Conservation (phyloP, 2,329 filamentous ascomycete species). For the Fusarium xyrophilum region DNA sequence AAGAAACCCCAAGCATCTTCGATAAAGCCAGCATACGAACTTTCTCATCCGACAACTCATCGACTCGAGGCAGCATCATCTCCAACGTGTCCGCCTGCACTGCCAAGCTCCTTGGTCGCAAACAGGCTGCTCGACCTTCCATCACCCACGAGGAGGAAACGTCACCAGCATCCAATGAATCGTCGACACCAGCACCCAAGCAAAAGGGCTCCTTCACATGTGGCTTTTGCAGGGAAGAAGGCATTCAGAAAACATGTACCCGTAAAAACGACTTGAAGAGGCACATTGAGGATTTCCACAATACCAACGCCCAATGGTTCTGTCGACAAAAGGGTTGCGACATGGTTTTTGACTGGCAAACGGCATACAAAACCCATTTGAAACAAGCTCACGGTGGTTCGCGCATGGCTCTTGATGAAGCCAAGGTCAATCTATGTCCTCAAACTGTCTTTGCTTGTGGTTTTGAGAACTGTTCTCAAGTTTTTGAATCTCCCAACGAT, state of each 20-base stretch:
- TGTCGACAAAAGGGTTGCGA: constrained; percentile 54
- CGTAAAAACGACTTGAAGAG: constrained; percentile 58
- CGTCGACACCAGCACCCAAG: constrained; percentile 43
- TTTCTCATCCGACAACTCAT: constrained; percentile 51
- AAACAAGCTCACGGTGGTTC: constrained; percentile 54
- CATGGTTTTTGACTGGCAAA: constrained; percentile 57
- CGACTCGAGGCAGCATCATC: constrained; percentile 50
- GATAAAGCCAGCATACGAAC: constrained; percentile 48
- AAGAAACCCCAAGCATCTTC: constrained; percentile 48
- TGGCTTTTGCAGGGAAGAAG: constrained; percentile 52
- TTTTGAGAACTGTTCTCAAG: constrained; percentile 53
- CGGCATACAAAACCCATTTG: constrained; percentile 56
- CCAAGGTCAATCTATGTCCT: constrained; percentile 53
- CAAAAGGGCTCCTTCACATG: constrained; percentile 50
- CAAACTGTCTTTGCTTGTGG: constrained; percentile 59
- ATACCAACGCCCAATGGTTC: constrained; percentile 55
- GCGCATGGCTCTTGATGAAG: constrained; percentile 51
- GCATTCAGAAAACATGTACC: constrained; percentile 52
- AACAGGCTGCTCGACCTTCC: constrained; percentile 35
- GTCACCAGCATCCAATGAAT: constrained; percentile 34
- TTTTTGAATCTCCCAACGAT: constrained; percentile 53
- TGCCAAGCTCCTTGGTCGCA: constrained; percentile 47
- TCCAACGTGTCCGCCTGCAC: constrained; percentile 50
- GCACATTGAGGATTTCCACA: constrained; percentile 58
- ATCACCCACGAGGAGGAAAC: constrained; percentile 39